Evolutionary conservation across 108 stramenopile species (phyloP).

Genomic region (Pseudonitzschia pungens): DNA sequence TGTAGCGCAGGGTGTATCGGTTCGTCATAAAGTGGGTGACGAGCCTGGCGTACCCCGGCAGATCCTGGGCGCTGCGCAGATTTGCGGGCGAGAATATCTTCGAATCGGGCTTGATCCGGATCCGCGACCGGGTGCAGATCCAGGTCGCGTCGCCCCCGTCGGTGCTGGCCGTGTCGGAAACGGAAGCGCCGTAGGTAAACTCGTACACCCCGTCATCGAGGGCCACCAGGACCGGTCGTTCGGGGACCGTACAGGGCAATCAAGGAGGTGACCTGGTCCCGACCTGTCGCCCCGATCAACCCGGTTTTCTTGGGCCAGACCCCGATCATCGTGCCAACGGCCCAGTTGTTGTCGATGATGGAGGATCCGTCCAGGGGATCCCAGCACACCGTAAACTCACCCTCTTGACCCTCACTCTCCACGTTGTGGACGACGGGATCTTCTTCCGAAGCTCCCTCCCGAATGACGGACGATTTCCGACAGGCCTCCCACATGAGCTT

Average conservation of each 20-base stretch:
- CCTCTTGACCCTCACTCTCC: slow-evolving; percentile 40
- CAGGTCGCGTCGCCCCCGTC: slow-evolving; percentile 29
- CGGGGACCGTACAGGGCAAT: slow-evolving; percentile 91
- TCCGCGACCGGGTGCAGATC: slow-evolving; percentile 65
- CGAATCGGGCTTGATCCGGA: slow-evolving; percentile 56
- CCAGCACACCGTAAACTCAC: slow-evolving; percentile 85
- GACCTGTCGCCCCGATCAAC: slow-evolving; percentile 80
- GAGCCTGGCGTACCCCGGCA: slow-evolving; percentile 80
- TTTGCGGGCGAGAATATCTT: slow-evolving; percentile 94
- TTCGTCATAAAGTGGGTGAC: slow-evolving; percentile 88
- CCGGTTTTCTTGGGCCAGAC: slow-evolving; percentile 89
- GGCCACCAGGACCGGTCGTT: slow-evolving; percentile 87
- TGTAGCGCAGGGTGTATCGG: slow-evolving; percentile 88
- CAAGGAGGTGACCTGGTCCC: slow-evolving; percentile 87
- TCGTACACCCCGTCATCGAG: slow-evolving; percentile 76
- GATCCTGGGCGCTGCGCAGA: slow-evolving; percentile 87
- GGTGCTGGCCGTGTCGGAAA: slow-evolving; percentile 32
- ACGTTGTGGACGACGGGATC: slow-evolving; percentile 63
- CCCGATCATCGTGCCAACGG: slow-evolving; percentile 93
- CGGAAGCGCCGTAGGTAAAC: slow-evolving; percentile 64
- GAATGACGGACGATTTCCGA: slow-evolving; percentile 50
- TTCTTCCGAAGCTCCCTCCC: slow-evolving; percentile 69
- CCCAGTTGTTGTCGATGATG: slow-evolving; percentile 93
- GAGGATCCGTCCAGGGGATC: slow-evolving; percentile 96
- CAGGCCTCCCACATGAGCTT: slow-evolving; percentile 68